Evolutionary conservation across 345 rosid species (phyloP).

Genomic region (Ailanthus altissimus): DNA sequence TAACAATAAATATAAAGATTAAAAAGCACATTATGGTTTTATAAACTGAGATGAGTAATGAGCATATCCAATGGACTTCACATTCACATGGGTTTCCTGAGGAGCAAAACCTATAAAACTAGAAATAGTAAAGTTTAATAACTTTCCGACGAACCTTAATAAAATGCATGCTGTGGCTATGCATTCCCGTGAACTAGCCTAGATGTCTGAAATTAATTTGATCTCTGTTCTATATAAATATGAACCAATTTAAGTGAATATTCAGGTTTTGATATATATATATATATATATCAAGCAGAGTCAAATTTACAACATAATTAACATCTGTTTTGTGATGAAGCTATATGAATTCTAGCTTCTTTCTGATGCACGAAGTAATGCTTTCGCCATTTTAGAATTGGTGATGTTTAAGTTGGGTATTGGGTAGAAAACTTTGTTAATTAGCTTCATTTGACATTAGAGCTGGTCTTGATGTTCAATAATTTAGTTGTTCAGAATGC

Average conservation of each 20-base stretch:
- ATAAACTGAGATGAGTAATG: neutral
- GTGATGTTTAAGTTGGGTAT: no score
- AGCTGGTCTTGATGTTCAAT: no score
- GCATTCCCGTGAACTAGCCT: neutral
- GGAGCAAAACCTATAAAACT: neutral
- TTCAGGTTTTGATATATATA: neutral
- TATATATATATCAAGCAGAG: no score
- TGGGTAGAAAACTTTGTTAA: no score
- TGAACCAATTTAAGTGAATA: neutral
- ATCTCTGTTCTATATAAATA: neutral
- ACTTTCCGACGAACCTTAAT: neutral
- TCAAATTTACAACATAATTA: no score
- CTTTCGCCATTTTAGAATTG: no score
- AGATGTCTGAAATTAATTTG: neutral
- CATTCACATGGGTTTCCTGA: slow-evolving; percentile 2
- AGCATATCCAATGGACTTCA: neutral
- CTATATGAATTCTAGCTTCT: no score
- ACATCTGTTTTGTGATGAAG: no score
- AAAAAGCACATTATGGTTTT: no score
- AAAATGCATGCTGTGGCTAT: neutral
- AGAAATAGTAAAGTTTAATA: neutral
- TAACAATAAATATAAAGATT: no score
- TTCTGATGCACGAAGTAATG: no score
- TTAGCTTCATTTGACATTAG: no score
- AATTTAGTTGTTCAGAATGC: neutral